Evolutionary conservation across 2,329 filamentous ascomycete genomes (phyloP).

Genomic region (Fusarium sp.): DNA sequence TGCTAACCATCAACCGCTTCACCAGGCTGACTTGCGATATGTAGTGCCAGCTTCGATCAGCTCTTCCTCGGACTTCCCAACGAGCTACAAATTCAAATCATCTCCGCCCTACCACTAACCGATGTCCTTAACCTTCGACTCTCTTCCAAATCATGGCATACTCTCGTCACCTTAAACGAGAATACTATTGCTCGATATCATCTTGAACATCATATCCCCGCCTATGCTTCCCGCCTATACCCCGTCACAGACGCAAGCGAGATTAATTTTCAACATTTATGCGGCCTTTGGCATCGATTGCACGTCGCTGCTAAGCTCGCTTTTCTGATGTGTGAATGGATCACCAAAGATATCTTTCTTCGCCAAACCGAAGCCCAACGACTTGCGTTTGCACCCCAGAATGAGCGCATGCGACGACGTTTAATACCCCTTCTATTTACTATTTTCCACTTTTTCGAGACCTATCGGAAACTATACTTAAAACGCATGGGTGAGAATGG

Average conservation of each 20-base stretch:
- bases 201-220: slow-evolving; percentile 68
- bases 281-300: slow-evolving; percentile 72
- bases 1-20: background rate
- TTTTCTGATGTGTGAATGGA: slow-evolving; percentile 71
- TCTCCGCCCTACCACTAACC: slow-evolving; percentile 68
- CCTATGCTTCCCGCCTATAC: slow-evolving; percentile 70
- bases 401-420: slow-evolving; percentile 72
- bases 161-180: slow-evolving; percentile 69
- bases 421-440: slow-evolving; percentile 73
- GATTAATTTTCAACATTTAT: slow-evolving; percentile 70
- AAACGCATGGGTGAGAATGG: slow-evolving; percentile 64
- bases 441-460: slow-evolving; percentile 76
- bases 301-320: slow-evolving; percentile 73
- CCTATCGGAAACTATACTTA: slow-evolving; percentile 68
- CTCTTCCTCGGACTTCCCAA: slow-evolving; percentile 69
- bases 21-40: slow-evolving; percentile 3
- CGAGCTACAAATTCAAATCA: slow-evolving; percentile 72
- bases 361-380: slow-evolving; percentile 66
- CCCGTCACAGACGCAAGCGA: slow-evolving; percentile 60
- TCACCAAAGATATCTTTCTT: slow-evolving; percentile 73
- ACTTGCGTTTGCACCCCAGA: slow-evolving; percentile 68
- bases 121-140: slow-evolving; percentile 69
- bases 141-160: slow-evolving; percentile 69
- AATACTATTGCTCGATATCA: slow-evolving; percentile 70
- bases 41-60: slow-evolving; percentile 59